Base-by-base conservation (phyloP, 306 rosid genomes). In the Lathyrus aphaca region DNA sequence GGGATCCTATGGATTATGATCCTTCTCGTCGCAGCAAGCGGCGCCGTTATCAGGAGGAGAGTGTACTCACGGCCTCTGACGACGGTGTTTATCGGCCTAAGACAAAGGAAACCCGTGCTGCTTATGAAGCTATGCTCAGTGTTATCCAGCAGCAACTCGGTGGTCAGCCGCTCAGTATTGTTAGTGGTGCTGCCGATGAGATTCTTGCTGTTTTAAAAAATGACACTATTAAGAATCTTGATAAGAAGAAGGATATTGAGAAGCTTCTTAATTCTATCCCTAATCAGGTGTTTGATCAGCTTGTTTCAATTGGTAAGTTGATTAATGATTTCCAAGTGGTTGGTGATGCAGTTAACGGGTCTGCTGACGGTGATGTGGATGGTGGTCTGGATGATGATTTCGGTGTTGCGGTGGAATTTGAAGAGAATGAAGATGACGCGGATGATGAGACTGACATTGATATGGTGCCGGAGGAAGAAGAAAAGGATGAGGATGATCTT, bases 401-500 rank as follows among this genome's bases (percentile, higher is more conserved):
- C 27, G 97, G 99, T 42, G 99, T 94, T 30, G 99, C 99, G 0
- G 97, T 94, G 10, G 97, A 94, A 76, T 91, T 94, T 71, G 99
- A 94, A 58, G 97, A 91, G 82, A 91, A 88, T 8, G 99, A 94
- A 82, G 96, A 94, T 19, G 95, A 91, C 0, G 97, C 88, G 0
- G 97, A 94, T 1, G 98, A 88, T 49, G 98, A 94, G 77, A 94
- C 96, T 54, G 98, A 94, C 83, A 91, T 90, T 58, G 98, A 94
- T 56, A 81, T 90, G 79, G 96, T 90, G 19, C 96, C 85, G 77
- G 96, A 90, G 81, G 98, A 94, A 0, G 96, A 90, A 13, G 97
- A n/a, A n/a, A n/a, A 90, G 55, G 98, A 92, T 0, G 99, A 88
- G 0, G 98, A 94, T 12, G 95, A 93, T 62, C 71, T 81, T 19